A percentile compares a stretch with the other conserved stretches of the same genome.
phyloP scores from a whole-genome alignment of 768 basidiomycete genomes.

The Lactarius quietus region DNA sequence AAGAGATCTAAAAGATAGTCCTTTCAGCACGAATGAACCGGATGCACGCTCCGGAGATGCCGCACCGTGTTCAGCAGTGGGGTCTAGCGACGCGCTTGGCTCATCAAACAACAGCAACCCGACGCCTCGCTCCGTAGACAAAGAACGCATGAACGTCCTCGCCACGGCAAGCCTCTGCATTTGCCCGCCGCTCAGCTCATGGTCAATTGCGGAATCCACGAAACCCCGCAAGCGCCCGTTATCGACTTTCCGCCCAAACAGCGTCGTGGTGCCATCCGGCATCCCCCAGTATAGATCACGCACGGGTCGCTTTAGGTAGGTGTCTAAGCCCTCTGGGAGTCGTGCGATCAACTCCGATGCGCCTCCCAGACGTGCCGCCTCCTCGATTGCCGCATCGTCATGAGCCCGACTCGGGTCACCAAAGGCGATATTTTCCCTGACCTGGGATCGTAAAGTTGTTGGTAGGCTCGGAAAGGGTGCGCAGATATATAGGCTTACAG shows the following conservation, averaged over 20 bases:
- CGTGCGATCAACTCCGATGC: conserved; percentile 60
- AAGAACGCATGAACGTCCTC: conserved; percentile 68
- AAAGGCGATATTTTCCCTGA: conserved; percentile 72
- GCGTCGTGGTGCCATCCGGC: conserved; percentile 59
- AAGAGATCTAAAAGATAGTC: conserved; percentile 50
- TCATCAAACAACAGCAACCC: conserved; percentile 69
- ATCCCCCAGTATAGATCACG: conserved; percentile 61
- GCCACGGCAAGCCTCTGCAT: conserved; percentile 75
- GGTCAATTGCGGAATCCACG: neutral
- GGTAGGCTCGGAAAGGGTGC: neutral
- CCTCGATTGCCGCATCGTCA: conserved; percentile 55
- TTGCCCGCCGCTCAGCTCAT: conserved; percentile 61
- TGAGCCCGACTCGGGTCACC: conserved; percentile 56
- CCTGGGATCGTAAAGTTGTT: conserved; percentile 38
- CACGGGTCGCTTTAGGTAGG: conserved; percentile 68
- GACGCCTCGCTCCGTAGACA: conserved; percentile 43
- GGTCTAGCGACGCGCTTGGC: conserved; percentile 70
- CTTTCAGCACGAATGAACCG: neutral
- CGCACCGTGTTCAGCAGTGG: conserved; percentile 67
- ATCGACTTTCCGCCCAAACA: conserved; percentile 58
- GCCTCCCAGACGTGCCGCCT: conserved; percentile 69
- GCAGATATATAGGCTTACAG: conserved; percentile 42
- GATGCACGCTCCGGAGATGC: neutral
- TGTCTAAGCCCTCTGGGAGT: conserved; percentile 64
- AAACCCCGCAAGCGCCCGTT: neutral